Base-by-base conservation (phyloP, 2,329 filamentous ascomycete genomes). In the Aspergillus sp. region DNA sequence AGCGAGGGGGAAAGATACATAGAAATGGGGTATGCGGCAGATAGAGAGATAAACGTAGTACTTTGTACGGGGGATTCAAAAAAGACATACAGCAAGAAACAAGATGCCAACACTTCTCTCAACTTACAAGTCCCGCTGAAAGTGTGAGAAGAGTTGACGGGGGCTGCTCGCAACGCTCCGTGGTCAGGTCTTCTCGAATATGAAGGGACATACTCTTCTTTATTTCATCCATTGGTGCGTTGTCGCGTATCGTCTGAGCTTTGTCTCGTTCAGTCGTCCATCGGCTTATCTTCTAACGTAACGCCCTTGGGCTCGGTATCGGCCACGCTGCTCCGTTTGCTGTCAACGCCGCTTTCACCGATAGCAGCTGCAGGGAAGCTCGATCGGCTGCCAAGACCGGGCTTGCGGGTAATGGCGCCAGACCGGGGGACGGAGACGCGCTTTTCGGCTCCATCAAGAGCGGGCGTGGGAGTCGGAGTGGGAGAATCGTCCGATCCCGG, bases 241-340 rank as follows among this genome's bases (percentile, higher is more conserved):
- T 20, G 32, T 38, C 32, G 20, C 30, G 45, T 24, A 22, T 22
- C 46, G 13, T 22, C 16, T 26, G 20, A 47, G 24, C n/a, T 19
- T 26, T 48, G 20, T 19, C 46, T 14, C 46, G 38, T 40, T 30
- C 17, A 48, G 35, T 89, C 86, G 72, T 90, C 86, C 85, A 90
- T 89, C n/a, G 87, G 85, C 71, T 82, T 85, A 68, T 91, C 88
- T 64, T 84, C 83, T 64, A 91, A 76, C 60, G 84, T 86, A 40
- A 90, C 86, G 6, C 85, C 70, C 43, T 73, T 70, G 53, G 69
- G 68, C 57, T 75, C 72, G 53, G 67, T 69, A 38, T 70, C 70
- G 16, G 63, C 68, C 44, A 73, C 45, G 57, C 69, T 71, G 53
- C 65, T 70, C 33, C 66, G 61, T 52, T 68, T 68, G 56, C 69